Conservation (phyloP, 495 filamentous ascomycete species). For the Podospora conica region DNA sequence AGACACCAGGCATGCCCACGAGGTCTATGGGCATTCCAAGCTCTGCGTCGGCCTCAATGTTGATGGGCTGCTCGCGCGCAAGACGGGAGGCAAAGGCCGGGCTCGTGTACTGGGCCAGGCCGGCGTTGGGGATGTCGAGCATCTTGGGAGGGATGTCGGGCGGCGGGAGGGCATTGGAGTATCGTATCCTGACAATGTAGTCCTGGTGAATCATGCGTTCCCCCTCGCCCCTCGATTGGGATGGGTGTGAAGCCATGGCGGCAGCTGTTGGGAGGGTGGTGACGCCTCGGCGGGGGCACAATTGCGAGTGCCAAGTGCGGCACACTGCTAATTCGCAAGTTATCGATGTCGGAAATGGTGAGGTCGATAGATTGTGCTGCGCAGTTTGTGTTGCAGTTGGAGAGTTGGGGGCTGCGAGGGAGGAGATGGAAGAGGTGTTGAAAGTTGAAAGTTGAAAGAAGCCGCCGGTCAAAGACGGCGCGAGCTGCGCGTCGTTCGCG, state of each 20-base stretch:
- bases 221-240: slow-evolving; percentile 31
- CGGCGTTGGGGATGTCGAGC: slow-evolving; percentile 89
- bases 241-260: slow-evolving; percentile 23
- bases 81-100: slow-evolving; percentile 82
- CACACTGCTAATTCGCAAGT: neutral
- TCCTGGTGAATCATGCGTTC: slow-evolving; percentile 81
- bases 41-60: slow-evolving; percentile 95
- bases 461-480: neutral
- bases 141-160: slow-evolving; percentile 92
- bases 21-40: slow-evolving; percentile 95
- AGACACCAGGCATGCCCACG: slow-evolving; percentile 87
- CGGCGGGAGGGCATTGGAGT: slow-evolving; percentile 89
- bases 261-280: neutral
- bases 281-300: neutral
- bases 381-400: neutral
- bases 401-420: neutral
- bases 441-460: neutral
- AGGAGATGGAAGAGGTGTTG: neutral
- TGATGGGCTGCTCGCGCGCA: slow-evolving; percentile 83
- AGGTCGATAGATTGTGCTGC: neutral
- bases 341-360: neutral
- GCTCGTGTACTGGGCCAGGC: slow-evolving; percentile 78
- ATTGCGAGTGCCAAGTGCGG: neutral
- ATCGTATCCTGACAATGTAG: slow-evolving; percentile 90
- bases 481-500: neutral